Evolutionary conservation across 805 yeast genomes (phyloP).

Genomic region (Candida tallmaniae): DNA sequence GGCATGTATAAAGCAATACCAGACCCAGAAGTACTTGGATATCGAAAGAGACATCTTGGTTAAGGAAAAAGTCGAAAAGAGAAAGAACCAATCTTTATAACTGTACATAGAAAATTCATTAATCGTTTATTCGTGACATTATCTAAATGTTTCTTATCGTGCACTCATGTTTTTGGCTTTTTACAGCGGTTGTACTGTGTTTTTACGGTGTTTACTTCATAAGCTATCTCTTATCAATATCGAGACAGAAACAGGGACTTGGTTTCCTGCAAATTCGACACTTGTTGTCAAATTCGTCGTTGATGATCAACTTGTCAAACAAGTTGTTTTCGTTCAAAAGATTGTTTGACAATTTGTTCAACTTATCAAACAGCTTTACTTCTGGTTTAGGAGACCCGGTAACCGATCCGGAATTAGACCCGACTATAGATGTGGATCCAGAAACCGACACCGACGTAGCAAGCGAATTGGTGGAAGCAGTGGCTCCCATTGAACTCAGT

Average conservation of each 20-base stretch:
- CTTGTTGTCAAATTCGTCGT: constrained; percentile 5
- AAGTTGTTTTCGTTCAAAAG: constrained; percentile 12
- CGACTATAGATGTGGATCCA: too few species aligned
- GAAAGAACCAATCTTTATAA: neutral
- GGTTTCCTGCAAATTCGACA: constrained; percentile 36
- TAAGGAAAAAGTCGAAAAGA: constrained; percentile 42
- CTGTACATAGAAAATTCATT: constrained; percentile 4
- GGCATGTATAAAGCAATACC: constrained; percentile 58
- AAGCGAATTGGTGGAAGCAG: neutral
- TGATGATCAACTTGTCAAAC: constrained; percentile 14
- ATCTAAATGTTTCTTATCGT: neutral
- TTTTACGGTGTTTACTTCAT: too few species aligned
- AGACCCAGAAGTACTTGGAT: constrained; percentile 62
- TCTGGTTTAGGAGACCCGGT: too few species aligned
- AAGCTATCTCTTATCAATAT: too few species aligned
- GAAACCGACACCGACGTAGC: too few species aligned
- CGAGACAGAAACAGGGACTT: constrained; percentile 38
- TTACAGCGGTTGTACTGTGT: too few species aligned
- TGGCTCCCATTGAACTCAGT: too few species aligned
- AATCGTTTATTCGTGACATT: neutral
- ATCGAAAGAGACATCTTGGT: constrained; percentile 63
- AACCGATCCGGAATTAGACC: too few species aligned
- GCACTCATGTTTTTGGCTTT: neutral
- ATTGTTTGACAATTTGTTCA: constrained; percentile 6
- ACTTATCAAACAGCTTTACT: too few species aligned